Conservation (phyloP, 768 basidiomycete genomes). For the Lactarius indigo region DNA sequence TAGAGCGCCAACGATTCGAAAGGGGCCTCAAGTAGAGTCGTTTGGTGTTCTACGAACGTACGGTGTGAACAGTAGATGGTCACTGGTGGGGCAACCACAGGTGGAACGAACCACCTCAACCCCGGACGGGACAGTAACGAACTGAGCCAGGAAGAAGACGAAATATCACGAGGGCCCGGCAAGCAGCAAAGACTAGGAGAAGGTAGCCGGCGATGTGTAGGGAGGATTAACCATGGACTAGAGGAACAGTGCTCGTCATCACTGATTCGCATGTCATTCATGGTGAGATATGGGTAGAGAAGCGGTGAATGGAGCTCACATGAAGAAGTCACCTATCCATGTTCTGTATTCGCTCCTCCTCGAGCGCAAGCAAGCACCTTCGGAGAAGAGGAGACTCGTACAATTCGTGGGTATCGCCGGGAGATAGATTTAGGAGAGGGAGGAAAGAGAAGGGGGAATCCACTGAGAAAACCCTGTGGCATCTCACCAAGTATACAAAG, state of each 20-base stretch:
- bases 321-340: slow-evolving; percentile 44
- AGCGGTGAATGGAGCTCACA: slow-evolving; percentile 36
- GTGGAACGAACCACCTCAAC: slow-evolving; percentile 83
- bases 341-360: slow-evolving; percentile 40
- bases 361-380: slow-evolving; percentile 47
- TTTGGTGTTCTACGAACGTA: slow-evolving; percentile 71
- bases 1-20: slow-evolving; percentile 74
- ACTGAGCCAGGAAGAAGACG: slow-evolving; percentile 55
- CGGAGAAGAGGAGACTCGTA: slow-evolving; percentile 59
- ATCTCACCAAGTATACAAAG: slow-evolving; percentile 7
- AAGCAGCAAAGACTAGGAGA: slow-evolving; percentile 37
- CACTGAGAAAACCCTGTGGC: slow-evolving; percentile 27
- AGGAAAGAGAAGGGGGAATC: slow-evolving; percentile 78
- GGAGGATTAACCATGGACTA: slow-evolving; percentile 38
- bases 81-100: slow-evolving; percentile 82
- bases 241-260: slow-evolving; percentile 14
- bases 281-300: neutral
- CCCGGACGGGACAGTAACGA: slow-evolving; percentile 79
- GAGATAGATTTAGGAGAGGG: slow-evolving; percentile 57
- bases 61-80: slow-evolving; percentile 68
- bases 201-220: slow-evolving; percentile 30
- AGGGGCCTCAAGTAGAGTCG: slow-evolving; percentile 60
- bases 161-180: slow-evolving; percentile 59
- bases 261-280: neutral
- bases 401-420: slow-evolving; percentile 61